Base-by-base conservation (phyloP, 2,329 filamentous ascomycete species). In the Cercospora brassicicola region DNA sequence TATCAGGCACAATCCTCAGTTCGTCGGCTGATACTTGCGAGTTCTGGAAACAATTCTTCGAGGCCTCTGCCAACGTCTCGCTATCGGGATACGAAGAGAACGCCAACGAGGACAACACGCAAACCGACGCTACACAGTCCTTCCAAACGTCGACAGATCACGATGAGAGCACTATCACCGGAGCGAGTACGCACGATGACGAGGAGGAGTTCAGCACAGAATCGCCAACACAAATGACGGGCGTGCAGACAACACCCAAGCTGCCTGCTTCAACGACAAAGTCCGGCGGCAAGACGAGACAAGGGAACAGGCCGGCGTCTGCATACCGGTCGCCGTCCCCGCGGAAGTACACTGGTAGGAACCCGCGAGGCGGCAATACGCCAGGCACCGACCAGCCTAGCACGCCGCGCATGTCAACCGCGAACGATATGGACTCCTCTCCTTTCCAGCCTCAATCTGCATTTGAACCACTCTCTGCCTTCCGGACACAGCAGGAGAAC, bases 11-110 rank as follows among this genome's bases (percentile, higher is more conserved):
- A 18, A 42, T 45, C 10, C 3, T 45, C 48, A 51, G 56, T 64
- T 45, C 36, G 20, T n/a, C 13, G 48, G 23, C 67, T 71, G 36
- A 69, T 59, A 48, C 7, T 30, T 28, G 64, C 11, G 76, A 96
- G 91, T 99, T 99, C 81, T 99, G 95, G 95, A 99, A 99, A 81
- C 94, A 98, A 83, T 99, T 99, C 84, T 99, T 99, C 81, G 95
- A 99, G 82, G 93, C 95, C 39, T 97, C 94, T 59, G 95, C 95
- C 78, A 98, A 99, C 76, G 94, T 99, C 28, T 97, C 94, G 10
- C 87, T 99, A 10, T 97, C 93, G 0, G 93, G 94, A 30, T 97
- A 99, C 79, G 94, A 97, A 78, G 94, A 96, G 23, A 88, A 88
- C 13, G 79, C 79, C 6, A 89, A 91, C n/a, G 88, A 79, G 65